Base-by-base conservation (phyloP, 352 stramenopile genomes). In the Sclerospora graminicola region DNA sequence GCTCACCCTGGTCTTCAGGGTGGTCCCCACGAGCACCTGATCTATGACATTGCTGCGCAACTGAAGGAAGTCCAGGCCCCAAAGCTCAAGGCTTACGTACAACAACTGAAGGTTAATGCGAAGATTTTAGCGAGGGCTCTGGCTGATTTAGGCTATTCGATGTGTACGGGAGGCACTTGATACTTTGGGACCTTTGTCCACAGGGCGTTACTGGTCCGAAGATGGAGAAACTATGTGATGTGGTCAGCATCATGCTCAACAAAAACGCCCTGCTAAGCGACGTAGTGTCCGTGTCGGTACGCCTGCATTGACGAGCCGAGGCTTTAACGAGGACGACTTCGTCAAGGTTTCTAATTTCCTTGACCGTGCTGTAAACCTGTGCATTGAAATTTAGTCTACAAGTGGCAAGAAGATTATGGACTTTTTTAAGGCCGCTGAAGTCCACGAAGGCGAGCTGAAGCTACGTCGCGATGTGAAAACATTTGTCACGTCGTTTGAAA, bases 261-360 rank as follows among this genome's bases (percentile, higher is more conserved):
- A 99, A 99, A 80, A 99, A 99, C 70, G 95, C 95, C 14, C 87
- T 99, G 16, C 75, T 95, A 28, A 95, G 96, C 33, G 95, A 98
- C 76, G 96, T 35, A 96, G 96, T 48, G 93, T 99, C 14, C 86
- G 95, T 48, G 67, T 99, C 29, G 96, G 96, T 26, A 95, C 96
- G 40, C 94, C 95, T 21, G 95, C 96, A 11, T 60, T 99, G 30
- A 99, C 96, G 24, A 98, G 93, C 33, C 84, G 96, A 52, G 96
- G 96, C 48, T 94, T 99, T 52, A 94, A 93, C 55, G 95, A 99
- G 73, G 60, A 68, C 6, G 93, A 99, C 45, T 98, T 99, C 68
- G 58, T 97, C 28, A 56, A 95, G 67, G 87, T 99, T 23, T 95
- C 94, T 10, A 73, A 91, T 30, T 98, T 99, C 64, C 61, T 99